phyloP scores from a whole-genome alignment of 83 land plant genomes.

The Thuja plicata region DNA sequence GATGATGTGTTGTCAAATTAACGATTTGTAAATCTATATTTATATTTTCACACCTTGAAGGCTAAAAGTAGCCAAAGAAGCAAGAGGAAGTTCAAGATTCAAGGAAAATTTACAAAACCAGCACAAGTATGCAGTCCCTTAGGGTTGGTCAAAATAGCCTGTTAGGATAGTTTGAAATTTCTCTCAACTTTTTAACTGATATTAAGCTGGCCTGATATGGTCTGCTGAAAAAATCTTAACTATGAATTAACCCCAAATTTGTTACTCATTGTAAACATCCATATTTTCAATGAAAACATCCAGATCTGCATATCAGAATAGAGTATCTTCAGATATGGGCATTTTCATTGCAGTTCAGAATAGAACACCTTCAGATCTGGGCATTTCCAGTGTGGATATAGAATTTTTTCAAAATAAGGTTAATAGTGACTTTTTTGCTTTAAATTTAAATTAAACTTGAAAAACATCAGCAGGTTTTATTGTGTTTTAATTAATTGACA shows the following conservation, averaged over 20 bases:
- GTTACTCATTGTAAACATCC: not conserved
- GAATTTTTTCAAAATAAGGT: not conserved
- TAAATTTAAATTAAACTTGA: not conserved
- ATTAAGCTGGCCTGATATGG: not conserved
- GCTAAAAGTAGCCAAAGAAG: not conserved
- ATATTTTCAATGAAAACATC: not conserved
- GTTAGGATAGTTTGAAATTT: not conserved
- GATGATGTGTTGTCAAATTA: not conserved
- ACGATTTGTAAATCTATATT: not conserved
- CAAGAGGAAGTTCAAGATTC: not conserved
- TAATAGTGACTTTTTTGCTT: not conserved
- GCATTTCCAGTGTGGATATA: not conserved
- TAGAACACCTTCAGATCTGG: not conserved
- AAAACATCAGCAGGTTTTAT: not conserved
- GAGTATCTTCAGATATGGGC: not conserved
- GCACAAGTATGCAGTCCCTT: not conserved
- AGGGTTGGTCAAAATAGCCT: not conserved
- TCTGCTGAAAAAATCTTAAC: not conserved
- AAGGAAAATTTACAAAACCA: not conserved
- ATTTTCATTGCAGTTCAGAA: not conserved
- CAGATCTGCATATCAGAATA: not conserved
- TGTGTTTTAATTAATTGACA: not conserved
- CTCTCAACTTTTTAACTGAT: not conserved
- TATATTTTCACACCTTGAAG: not conserved
- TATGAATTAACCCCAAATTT: not conserved